Base-by-base conservation (phyloP, 2,329 filamentous ascomycete genomes). In the Fusarium denticulatum region DNA sequence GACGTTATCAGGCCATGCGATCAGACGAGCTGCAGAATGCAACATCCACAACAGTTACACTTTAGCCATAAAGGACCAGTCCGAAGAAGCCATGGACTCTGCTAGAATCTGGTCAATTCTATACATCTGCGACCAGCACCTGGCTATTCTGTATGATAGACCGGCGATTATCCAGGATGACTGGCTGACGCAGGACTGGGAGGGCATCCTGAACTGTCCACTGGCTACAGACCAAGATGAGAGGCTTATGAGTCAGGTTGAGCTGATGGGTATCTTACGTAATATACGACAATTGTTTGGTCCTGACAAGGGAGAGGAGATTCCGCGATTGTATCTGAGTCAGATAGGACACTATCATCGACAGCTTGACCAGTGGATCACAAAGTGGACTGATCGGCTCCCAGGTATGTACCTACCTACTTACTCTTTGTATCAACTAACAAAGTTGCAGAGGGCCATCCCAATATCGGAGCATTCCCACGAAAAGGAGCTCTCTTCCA, bases 81-180 rank as follows among this genome's bases (percentile, higher is more conserved):
- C 79, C 5, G 81, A 83, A 36, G 85, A 87, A 34, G 84, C 84
- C 0, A 83, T 84, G 68, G 88, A 90, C 65, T 85, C 86, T 42
- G 85, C 89, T 4, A 84, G 90, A 13, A 81, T 91, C 12, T 91
- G 89, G 89, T 91, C 90, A 66, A 79, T 89, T n/a, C 80, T 89
- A 0, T 90, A 90, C 60, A 87, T 90, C 6, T 90, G 88, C 73
- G 89, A 91, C 45, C 88, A 90, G 61, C 89, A 91, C 68, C 85
- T 90, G 1, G 89, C 88, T 15, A 91, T 90, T 22, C 81, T 90
- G 0, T 91, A 91, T 49, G 88, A 88, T 1, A 83, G 90, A 5
- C 87, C 88, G 2, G 86, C 88, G 0, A 86, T 90, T 4, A 87
- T 90, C 4, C 86, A 88, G 24, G 89, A 91, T 50, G 88, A 91